A percentile compares a stretch with the other conserved stretches of the same genome.
These are phyloP conservation scores for Ganoderma resinaceum DNA, from an alignment of 1,284 basidiomycete genomes.

Conservation along the genomic window DNA sequence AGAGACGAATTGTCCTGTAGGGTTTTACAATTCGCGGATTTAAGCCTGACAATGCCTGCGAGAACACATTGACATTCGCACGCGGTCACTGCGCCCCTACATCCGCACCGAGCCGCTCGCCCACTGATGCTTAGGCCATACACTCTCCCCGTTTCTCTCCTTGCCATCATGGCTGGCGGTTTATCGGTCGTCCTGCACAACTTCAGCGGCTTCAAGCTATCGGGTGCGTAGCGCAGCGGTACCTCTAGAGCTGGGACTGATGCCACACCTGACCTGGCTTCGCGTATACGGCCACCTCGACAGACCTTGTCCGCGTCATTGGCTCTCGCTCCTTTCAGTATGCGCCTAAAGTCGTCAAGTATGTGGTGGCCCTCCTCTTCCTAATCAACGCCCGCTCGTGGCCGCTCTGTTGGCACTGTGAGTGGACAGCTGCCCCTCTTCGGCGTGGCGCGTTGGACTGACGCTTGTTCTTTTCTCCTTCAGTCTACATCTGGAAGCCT, in stretches of 20 bases:
- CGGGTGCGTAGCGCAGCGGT: constrained; percentile 12
- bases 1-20: not conserved
- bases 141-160: not conserved
- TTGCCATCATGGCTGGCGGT: constrained; percentile 10
- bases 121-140: not conserved
- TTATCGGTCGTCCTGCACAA: constrained; percentile 8
- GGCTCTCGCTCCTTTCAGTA: constrained; percentile 57
- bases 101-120: not conserved
- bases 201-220: constrained; percentile 1
- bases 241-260: constrained; percentile 53
- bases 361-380: constrained; percentile 43
- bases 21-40: not conserved
- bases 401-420: constrained; percentile 73
- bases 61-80: not conserved
- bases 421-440: constrained; percentile 37
- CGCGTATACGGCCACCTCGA: constrained; percentile 62
- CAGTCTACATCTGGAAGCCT: constrained; percentile 66
- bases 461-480: not conserved
- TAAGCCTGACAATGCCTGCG: not conserved
- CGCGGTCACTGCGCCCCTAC: not conserved
- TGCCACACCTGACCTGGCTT: constrained; percentile 66
- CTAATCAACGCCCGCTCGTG: constrained; percentile 64
- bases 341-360: constrained; percentile 34
- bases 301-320: constrained; percentile 81
- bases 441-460: not conserved